A percentile compares a stretch with the other conserved stretches of the same genome.
Conservation (phyloP, 2,329 filamentous ascomycete genomes). For the Aspergillus quadricinctus region DNA sequence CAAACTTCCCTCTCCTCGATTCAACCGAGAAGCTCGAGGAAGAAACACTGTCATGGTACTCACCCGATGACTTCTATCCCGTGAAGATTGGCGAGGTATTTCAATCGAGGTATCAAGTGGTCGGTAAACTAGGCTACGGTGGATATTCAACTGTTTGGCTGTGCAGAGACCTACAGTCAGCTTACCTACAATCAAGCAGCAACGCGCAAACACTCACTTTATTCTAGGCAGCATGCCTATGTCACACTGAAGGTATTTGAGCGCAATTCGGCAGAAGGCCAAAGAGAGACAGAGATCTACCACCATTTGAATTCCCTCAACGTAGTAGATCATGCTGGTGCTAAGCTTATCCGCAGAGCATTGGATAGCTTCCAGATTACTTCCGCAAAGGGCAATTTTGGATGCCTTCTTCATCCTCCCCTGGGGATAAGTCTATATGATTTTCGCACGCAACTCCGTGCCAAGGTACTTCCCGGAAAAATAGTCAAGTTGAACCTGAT, state of each 20-base stretch:
- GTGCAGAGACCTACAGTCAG: slow-evolving; percentile 11
- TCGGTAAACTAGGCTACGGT: slow-evolving; percentile 6
- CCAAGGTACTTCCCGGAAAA: not conserved
- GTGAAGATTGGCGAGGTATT: slow-evolving; percentile 9
- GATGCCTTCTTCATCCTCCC: slow-evolving; percentile 4
- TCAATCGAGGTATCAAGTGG: slow-evolving; percentile 6
- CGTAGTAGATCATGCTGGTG: not conserved
- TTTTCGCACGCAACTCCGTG: not conserved
- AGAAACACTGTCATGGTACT: slow-evolving; percentile 4
- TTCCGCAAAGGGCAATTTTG: not conserved
- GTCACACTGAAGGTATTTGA: slow-evolving; percentile 12
- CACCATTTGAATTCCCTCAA: not conserved
- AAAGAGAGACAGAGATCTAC: not conserved
- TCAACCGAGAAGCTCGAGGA: slow-evolving; percentile 4
- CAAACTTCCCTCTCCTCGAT: slow-evolving; percentile 1
- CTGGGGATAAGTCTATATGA: slow-evolving; percentile 1
- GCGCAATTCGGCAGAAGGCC: not conserved
- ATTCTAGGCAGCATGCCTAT: not conserved
- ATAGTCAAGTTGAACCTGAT: not conserved
- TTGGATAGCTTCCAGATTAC: slow-evolving; percentile 3
- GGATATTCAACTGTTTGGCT: slow-evolving; percentile 9
- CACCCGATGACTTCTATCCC: not conserved
- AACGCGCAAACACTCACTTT: too few relatives aligned
- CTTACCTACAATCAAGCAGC: not conserved
- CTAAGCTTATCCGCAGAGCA: not conserved